Conservation (phyloP, 2,329 filamentous ascomycete genomes). For the Alternaria ventricosa region DNA sequence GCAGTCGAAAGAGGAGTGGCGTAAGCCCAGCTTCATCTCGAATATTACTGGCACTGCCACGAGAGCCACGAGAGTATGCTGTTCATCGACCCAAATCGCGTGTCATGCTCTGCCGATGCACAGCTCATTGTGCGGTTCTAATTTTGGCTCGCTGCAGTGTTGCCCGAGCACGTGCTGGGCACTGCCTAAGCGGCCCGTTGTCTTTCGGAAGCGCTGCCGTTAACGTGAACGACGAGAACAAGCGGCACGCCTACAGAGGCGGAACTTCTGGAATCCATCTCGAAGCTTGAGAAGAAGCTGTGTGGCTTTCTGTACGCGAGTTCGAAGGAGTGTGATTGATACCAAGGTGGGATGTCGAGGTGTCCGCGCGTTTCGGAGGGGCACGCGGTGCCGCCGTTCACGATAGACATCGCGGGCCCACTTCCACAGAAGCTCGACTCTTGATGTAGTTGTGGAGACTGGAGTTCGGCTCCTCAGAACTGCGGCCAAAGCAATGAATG, state of each 20-base stretch:
- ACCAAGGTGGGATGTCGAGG: conserved; percentile 2
- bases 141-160: conserved; percentile 22
- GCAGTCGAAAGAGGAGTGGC: conserved; percentile 22
- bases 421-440: conserved; percentile 1
- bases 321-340: conserved; percentile 4
- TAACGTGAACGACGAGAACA: conserved; percentile 18
- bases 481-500: conserved; percentile 2
- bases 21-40: conserved; percentile 29
- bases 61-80: conserved; percentile 17
- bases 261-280: conserved; percentile 23
- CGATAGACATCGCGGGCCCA: conserved; percentile 4
- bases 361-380: conserved; percentile 10
- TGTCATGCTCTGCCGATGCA: conserved; percentile 23
- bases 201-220: conserved; percentile 25
- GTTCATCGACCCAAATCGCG: conserved; percentile 17
- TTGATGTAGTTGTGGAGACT: conserved; percentile 1
- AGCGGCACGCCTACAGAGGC: conserved; percentile 17
- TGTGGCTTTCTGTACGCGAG: conserved; percentile 2
- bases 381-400: conserved; percentile 5
- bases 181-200: conserved; percentile 13
- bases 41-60: conserved; percentile 34
- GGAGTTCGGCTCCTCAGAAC: not conserved
- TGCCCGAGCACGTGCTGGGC: conserved; percentile 26
- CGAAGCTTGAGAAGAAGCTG: conserved; percentile 13
- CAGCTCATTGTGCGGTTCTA: conserved; percentile 15